These are phyloP conservation scores for Bretschneidera sinensis DNA, from an alignment of 345 rosid genomes.

Conservation along the genomic window DNA sequence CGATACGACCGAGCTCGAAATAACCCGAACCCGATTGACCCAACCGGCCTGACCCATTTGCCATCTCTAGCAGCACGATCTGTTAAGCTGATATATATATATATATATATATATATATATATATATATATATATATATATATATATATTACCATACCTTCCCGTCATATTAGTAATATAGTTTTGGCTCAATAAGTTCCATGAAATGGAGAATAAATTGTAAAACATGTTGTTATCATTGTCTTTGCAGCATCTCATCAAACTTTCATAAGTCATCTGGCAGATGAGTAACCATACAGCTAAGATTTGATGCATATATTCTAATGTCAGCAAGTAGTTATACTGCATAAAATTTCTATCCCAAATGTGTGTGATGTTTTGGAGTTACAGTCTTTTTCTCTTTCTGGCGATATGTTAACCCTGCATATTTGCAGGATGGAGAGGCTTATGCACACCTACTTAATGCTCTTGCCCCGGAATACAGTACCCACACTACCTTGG, in stretches of 20 bases:
- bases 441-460: slow-evolving; percentile 92
- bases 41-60: too few species aligned
- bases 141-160: neutral
- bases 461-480: slow-evolving; percentile 92
- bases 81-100: too few species aligned
- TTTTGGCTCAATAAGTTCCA: neutral
- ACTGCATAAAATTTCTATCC: too few species aligned
- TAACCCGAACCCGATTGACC: too few species aligned
- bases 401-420: slow-evolving; percentile 17
- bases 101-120: too few species aligned
- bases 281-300: neutral
- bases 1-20: too few species aligned
- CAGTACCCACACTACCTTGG: slow-evolving; percentile 46
- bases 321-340: too few species aligned
- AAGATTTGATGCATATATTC: too few species aligned
- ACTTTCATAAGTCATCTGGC: neutral
- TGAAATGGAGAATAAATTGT: neutral
- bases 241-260: neutral
- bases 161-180: neutral
- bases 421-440: slow-evolving; percentile 70
- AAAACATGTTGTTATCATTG: neutral
- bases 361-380: neutral
- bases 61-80: too few species aligned
- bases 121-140: too few species aligned
- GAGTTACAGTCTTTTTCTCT: slow-evolving; percentile 7